phyloP scores from a whole-genome alignment of 2,329 filamentous ascomycete species.

The Pseudocercospora ulei region DNA sequence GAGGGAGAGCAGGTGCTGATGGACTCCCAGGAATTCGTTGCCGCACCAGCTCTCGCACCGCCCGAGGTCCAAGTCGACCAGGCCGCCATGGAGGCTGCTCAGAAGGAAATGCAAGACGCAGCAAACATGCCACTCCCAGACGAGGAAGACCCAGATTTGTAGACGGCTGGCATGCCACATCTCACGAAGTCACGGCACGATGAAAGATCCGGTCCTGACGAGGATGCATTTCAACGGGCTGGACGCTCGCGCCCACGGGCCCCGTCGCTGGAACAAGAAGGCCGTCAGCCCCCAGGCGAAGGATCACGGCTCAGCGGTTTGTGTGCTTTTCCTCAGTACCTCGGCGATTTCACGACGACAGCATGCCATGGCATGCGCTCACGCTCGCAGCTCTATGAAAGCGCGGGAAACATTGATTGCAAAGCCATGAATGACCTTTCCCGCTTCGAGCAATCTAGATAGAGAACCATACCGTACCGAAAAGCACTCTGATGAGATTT shows the following conservation, averaged over 20 bases:
- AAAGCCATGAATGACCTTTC: conserved; percentile 28
- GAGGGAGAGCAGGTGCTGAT: conserved; percentile 25
- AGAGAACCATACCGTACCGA: conserved; percentile 26
- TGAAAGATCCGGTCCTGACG: conserved; percentile 15
- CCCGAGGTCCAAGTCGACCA: conserved; percentile 85
- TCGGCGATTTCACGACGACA: conserved; percentile 20
- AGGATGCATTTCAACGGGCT: conserved; percentile 18
- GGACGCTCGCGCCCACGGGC: conserved; percentile 16
- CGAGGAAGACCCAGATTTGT: conserved; percentile 70
- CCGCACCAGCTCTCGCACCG: conserved; percentile 85
- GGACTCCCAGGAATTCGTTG: conserved; percentile 73
- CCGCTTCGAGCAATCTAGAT: too few species aligned
- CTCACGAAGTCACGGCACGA: conserved; percentile 22
- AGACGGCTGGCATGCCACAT: conserved; percentile 28
- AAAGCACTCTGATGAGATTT: conserved; percentile 19
- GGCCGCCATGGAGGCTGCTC: conserved; percentile 68
- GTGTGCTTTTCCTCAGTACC: conserved; percentile 24
- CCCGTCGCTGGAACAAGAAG: conserved; percentile 18
- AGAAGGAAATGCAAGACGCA: conserved; percentile 78
- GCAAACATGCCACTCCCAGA: conserved; percentile 78
- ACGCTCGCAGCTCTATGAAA: conserved; percentile 16
- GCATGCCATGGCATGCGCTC: conserved; percentile 16
- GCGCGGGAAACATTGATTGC: conserved; percentile 19
- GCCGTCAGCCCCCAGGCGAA: conserved; percentile 26
- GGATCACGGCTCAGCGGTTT: conserved; percentile 26